phyloP scores from a whole-genome alignment of 805 yeast genomes.

The Starmera quercuum region DNA sequence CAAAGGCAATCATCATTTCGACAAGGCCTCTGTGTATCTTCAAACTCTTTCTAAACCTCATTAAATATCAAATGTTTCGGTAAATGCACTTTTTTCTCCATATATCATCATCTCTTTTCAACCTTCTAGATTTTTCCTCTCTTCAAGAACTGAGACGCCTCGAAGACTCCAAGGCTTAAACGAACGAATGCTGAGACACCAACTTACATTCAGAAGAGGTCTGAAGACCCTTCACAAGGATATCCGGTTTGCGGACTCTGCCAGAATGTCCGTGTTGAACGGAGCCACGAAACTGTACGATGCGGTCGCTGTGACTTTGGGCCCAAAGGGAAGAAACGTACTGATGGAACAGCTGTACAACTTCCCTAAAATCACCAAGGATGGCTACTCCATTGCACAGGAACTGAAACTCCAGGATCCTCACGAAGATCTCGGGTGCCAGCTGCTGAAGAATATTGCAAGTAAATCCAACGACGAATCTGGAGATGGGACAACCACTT shows the following conservation, averaged over 20 bases:
- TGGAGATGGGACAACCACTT: constrained; percentile 99
- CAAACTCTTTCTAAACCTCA: too few relatives aligned
- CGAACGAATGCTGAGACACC: background rate
- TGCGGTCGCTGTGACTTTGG: constrained; percentile 94
- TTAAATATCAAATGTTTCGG: too few relatives aligned
- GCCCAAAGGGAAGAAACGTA: constrained; percentile 98
- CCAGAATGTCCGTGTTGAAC: constrained; percentile 85
- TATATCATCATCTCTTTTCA: too few relatives aligned
- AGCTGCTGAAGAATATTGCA: constrained; percentile 93
- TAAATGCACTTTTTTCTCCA: too few relatives aligned
- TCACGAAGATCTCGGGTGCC: constrained; percentile 97
- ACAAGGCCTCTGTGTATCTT: too few relatives aligned
- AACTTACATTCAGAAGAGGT: background rate
- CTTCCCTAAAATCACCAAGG: constrained; percentile 97
- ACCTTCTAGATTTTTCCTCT: too few relatives aligned
- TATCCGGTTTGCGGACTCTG: constrained; percentile 91
- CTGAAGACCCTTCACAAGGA: constrained; percentile 57
- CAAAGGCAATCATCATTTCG: too few relatives aligned
- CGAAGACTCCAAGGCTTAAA: background rate
- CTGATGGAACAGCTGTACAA: constrained; percentile 96
- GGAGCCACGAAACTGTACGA: constrained; percentile 95
- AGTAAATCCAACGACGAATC: constrained; percentile 97
- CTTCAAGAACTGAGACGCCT: too few relatives aligned
- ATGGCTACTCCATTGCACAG: constrained; percentile 97
- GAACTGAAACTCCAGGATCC: constrained; percentile 82